Conservation (phyloP, 1,284 basidiomycete genomes). For the Moesziomyces aphidis region DNA sequence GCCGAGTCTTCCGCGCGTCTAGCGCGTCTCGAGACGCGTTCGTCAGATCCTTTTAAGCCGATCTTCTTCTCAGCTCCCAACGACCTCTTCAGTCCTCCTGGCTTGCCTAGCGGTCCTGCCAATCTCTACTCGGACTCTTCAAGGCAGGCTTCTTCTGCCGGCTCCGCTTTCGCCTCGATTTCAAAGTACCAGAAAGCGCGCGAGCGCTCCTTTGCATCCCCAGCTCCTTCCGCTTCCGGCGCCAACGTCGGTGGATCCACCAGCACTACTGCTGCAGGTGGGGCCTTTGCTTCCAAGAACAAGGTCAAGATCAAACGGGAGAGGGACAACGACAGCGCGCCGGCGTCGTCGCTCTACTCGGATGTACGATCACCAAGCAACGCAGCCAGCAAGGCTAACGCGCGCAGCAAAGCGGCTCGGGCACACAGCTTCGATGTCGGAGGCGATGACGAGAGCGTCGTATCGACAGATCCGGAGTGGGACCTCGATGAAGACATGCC, state of each 20-base stretch:
- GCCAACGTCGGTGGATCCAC: slow-evolving; percentile 21
- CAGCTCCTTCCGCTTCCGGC: slow-evolving; percentile 20
- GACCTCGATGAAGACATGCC: slow-evolving; percentile 56
- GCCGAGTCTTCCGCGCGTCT: slow-evolving; percentile 35
- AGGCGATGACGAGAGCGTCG: slow-evolving; percentile 44
- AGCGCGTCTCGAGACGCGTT: slow-evolving; percentile 32
- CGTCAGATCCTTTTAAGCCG: slow-evolving; percentile 26
- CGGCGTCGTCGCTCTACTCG: slow-evolving; percentile 26
- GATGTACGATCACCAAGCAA: slow-evolving; percentile 22
- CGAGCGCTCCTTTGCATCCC: slow-evolving; percentile 41
- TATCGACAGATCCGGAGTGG: slow-evolving; percentile 52
- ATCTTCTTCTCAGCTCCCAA: slow-evolving; percentile 40
- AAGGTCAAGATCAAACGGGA: slow-evolving; percentile 50
- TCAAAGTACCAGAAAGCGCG: slow-evolving; percentile 30
- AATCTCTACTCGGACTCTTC: slow-evolving; percentile 36
- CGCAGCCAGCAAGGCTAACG: slow-evolving; percentile 26
- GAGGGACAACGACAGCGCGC: slow-evolving; percentile 36
- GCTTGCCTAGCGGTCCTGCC: slow-evolving; percentile 20
- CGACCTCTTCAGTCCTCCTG: slow-evolving; percentile 43
- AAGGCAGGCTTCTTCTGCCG: slow-evolving; percentile 17
- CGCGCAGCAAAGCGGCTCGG: slow-evolving; percentile 35
- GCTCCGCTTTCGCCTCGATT: slow-evolving; percentile 3
- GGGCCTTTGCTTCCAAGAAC: slow-evolving; percentile 16
- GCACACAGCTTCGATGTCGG: slow-evolving; percentile 29
- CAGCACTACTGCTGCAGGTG: slow-evolving; percentile 1